Evolutionary conservation across 2,329 filamentous ascomycete species (phyloP).

Genomic region (Emmonsiellopsis sp.): DNA sequence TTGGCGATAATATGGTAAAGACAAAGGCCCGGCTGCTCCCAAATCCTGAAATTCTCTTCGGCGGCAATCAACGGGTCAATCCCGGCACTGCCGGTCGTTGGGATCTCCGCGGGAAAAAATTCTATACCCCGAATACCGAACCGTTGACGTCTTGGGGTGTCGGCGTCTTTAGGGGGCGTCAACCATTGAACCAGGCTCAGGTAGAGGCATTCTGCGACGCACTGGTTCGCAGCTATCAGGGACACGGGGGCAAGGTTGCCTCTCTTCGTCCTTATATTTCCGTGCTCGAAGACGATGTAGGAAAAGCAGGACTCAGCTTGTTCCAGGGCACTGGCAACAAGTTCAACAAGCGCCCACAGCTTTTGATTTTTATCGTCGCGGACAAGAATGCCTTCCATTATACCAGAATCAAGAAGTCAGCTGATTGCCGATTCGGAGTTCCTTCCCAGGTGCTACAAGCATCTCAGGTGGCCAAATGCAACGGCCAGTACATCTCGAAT

Average conservation of each 20-base stretch:
- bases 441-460: constrained; percentile 74
- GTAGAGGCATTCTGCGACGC: constrained; percentile 48
- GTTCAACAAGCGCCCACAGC: constrained; percentile 54
- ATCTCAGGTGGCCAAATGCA: constrained; percentile 58
- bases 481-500: constrained; percentile 83
- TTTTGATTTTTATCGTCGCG: constrained; percentile 70
- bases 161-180: constrained; percentile 52
- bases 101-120: constrained; percentile 77
- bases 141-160: constrained; percentile 68
- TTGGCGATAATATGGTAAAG: constrained; percentile 55
- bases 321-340: constrained; percentile 49
- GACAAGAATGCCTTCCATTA: constrained; percentile 66
- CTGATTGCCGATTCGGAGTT: constrained; percentile 76
- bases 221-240: constrained; percentile 53
- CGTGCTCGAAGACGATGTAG: constrained; percentile 35
- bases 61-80: constrained; percentile 42
- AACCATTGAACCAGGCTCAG: constrained; percentile 33
- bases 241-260: constrained; percentile 52
- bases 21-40: constrained; percentile 63
- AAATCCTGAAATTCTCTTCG: constrained; percentile 64
- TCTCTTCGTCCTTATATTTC: constrained; percentile 40
- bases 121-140: constrained; percentile 54
- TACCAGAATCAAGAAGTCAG: constrained; percentile 78
- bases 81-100: constrained; percentile 67
- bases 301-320: constrained; percentile 46